A percentile compares a stretch with the other conserved stretches of the same genome.
Conservation (phyloP, 306 rosid genomes). For the Quercus agrifolia region DNA sequence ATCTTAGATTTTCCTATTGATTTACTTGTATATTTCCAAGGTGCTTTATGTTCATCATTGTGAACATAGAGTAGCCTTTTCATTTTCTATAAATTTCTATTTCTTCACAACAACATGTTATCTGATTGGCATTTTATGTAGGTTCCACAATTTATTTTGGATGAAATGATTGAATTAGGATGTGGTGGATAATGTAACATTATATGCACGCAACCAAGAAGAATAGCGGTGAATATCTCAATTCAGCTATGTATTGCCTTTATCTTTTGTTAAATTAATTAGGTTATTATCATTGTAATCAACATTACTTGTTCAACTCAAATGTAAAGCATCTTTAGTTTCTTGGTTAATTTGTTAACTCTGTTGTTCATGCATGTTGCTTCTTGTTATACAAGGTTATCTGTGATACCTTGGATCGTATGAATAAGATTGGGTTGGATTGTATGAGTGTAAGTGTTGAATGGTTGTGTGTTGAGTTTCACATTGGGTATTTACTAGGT, state of each 20-base stretch:
- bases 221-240: conserved; percentile 75
- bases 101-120: neutral
- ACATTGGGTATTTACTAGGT: too few species aligned
- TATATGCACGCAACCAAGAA: conserved; percentile 94
- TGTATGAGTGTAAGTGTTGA: too few species aligned
- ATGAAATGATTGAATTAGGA: conserved; percentile 81
- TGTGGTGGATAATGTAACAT: conserved; percentile 76
- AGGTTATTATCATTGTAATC: neutral
- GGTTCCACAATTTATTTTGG: conserved; percentile 97
- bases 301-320: neutral
- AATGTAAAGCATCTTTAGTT: neutral
- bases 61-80: too few species aligned
- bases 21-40: too few species aligned
- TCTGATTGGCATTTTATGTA: conserved; percentile 33
- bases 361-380: neutral
- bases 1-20: too few species aligned
- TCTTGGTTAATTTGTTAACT: neutral
- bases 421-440: too few species aligned
- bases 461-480: too few species aligned
- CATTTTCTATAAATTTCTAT: too few species aligned
- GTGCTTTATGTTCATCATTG: too few species aligned
- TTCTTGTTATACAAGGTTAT: neutral
- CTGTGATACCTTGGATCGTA: too few species aligned
- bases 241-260: conserved; percentile 1
- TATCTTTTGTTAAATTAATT: neutral